These are phyloP conservation scores for Arthromyces matolae DNA, from an alignment of 768 basidiomycete genomes.

Conservation along the genomic window DNA sequence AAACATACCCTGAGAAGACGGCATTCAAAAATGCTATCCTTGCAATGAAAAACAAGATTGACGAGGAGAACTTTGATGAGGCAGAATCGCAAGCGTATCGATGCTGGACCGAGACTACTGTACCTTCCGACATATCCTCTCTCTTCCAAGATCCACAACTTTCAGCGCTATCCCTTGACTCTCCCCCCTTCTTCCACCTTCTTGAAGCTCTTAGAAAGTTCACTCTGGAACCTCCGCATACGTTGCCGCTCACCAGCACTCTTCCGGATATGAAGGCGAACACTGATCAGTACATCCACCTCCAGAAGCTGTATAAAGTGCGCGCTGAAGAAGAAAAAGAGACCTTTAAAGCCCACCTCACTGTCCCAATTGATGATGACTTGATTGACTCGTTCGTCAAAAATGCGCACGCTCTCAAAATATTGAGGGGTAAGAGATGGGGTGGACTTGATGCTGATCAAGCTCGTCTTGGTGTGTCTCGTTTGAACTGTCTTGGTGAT, in stretches of 20 bases:
- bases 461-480: slow-evolving; percentile 36
- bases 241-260: slow-evolving; percentile 79
- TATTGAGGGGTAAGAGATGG: slow-evolving; percentile 63
- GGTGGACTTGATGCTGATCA: slow-evolving; percentile 51
- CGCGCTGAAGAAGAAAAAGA: slow-evolving; percentile 70
- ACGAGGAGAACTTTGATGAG: slow-evolving; percentile 98
- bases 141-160: slow-evolving; percentile 65
- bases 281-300: slow-evolving; percentile 74
- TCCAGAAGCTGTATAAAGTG: slow-evolving; percentile 82
- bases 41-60: slow-evolving; percentile 65
- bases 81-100: slow-evolving; percentile 86
- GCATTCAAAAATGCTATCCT: slow-evolving; percentile 69
- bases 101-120: slow-evolving; percentile 55
- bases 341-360: slow-evolving; percentile 47
- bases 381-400: slow-evolving; percentile 72
- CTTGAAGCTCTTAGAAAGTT: slow-evolving; percentile 71
- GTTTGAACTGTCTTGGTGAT: neutral
- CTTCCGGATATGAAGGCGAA: slow-evolving; percentile 97
- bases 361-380: slow-evolving; percentile 43
- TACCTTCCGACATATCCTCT: slow-evolving; percentile 63
- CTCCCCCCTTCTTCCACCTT: slow-evolving; percentile 75
- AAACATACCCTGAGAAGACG: slow-evolving; percentile 61
- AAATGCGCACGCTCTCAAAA: slow-evolving; percentile 71
- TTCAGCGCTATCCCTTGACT: slow-evolving; percentile 34
- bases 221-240: slow-evolving; percentile 48